Base-by-base conservation (phyloP, 805 yeast genomes). In the Barnettozyma sucrosica region DNA sequence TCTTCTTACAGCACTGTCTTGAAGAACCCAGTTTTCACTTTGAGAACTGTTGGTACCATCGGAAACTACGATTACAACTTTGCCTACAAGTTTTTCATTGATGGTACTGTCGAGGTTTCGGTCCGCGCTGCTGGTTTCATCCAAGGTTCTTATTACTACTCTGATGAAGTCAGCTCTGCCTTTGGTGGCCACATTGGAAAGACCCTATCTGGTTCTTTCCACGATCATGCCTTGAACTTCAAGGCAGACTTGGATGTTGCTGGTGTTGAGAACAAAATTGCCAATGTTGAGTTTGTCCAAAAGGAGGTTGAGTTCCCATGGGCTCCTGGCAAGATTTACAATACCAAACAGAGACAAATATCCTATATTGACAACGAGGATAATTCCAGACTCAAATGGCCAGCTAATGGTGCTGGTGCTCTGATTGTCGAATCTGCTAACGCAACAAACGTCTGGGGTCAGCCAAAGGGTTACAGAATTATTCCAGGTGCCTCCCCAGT, bases 91-190 rank as follows among this genome's bases (percentile, higher is more conserved):
- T 58, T 56, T 41, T 50, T 33, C 44, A 16, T 59, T 13, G 65
- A 59, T 41, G 65, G 65, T 49, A 59, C 64, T 21, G 39, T 61
- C 47, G 63, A 61, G 25, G 59, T 59, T 33, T 50, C 57, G 28
- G 62, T 55, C 23, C 53, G 65, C 43, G 63, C 64, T 40, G 63
- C 65, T 37, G 65, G 65, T 47, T 61, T 43, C 52, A 61, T 61
- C 23, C 65, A 61, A 46, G 63, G 63, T 46, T 58, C 63, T 18
- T 61, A 55, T 41, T 61, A 57, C 49, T 54, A 54, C 41, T 41
- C 52, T 46, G 50, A 53, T 20, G 51, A 53, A 23, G 55, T 48
- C 11, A 47, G 52, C 5, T 46, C 51, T 20, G 51, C 51, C 30
- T 61, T 53, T 40, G 65, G 65, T 23, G 51, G 55, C 47, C 51